Conservation (phyloP, 2,329 filamentous ascomycete species). For the Monilinia aucupariae region DNA sequence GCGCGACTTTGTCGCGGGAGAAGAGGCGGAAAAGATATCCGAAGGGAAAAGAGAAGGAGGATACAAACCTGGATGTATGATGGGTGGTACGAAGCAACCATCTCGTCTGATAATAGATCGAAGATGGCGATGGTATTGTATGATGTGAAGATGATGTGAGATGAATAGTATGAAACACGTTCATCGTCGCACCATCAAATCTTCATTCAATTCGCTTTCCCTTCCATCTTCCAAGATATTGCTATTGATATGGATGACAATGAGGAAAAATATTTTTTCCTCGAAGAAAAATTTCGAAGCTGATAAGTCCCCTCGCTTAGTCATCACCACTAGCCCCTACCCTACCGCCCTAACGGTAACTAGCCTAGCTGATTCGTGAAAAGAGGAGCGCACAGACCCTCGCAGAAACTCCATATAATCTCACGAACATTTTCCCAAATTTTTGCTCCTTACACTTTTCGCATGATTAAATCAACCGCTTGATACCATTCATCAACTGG, state of each 20-base stretch:
- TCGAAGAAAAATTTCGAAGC: neutral
- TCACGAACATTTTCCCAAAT: neutral
- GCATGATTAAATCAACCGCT: slow-evolving; percentile 33
- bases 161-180: neutral
- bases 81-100: neutral
- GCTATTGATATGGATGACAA: neutral
- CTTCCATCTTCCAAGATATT: neutral
- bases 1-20: neutral
- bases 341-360: neutral
- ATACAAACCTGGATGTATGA: neutral
- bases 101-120: too few species aligned
- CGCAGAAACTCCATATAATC: neutral
- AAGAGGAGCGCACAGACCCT: neutral
- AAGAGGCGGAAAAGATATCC: neutral
- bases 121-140: neutral
- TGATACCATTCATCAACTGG: slow-evolving; percentile 28
- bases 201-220: neutral
- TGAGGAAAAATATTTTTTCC: accelerated
- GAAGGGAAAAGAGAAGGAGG: neutral
- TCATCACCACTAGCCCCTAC: neutral
- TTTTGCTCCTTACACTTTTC: slow-evolving; percentile 23
- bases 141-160: neutral
- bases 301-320: neutral
- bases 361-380: too few species aligned
- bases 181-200: neutral